Conservation (phyloP, 306 rosid genomes). For the Rosa multiflora region DNA sequence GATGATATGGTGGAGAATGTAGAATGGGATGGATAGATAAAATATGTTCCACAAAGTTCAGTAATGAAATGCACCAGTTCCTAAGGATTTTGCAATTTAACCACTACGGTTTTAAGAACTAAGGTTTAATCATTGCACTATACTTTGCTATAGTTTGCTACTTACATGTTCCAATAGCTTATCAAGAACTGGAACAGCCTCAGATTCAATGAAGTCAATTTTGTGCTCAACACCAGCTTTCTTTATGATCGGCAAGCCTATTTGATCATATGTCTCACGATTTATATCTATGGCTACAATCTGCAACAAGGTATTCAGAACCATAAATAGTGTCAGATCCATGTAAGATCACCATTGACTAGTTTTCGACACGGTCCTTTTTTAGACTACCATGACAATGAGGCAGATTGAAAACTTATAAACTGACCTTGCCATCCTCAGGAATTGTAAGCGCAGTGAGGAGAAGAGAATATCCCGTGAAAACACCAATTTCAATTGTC, state of each 20-base stretch:
- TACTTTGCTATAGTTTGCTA: neutral
- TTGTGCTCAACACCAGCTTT: conserved; percentile 68
- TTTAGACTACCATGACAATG: neutral
- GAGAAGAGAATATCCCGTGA: conserved; percentile 68
- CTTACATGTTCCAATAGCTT: conserved; percentile 50
- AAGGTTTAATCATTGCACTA: neutral
- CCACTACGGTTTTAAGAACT: neutral
- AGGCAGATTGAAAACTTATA: neutral
- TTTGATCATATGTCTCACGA: conserved; percentile 42
- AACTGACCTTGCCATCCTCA: conserved; percentile 46
- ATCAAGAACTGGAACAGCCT: conserved; percentile 52
- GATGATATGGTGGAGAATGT: neutral
- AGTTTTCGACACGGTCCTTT: neutral
- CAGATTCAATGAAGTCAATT: conserved; percentile 52
- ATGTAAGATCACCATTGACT: neutral
- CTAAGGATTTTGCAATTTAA: neutral
- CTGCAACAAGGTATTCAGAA: conserved; percentile 26
- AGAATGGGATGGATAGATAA: neutral
- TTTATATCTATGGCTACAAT: conserved; percentile 51
- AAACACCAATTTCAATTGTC: conserved; percentile 60
- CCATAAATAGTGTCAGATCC: neutral
- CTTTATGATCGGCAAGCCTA: conserved; percentile 54
- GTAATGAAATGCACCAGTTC: neutral
- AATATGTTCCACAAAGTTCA: neutral
- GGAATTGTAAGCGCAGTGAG: conserved; percentile 64